Percentiles rank a stretch among this genome's conserved stretches.
Conservation (phyloP, 2,329 filamentous ascomycete species). For the Arachnopeziza araneosa region DNA sequence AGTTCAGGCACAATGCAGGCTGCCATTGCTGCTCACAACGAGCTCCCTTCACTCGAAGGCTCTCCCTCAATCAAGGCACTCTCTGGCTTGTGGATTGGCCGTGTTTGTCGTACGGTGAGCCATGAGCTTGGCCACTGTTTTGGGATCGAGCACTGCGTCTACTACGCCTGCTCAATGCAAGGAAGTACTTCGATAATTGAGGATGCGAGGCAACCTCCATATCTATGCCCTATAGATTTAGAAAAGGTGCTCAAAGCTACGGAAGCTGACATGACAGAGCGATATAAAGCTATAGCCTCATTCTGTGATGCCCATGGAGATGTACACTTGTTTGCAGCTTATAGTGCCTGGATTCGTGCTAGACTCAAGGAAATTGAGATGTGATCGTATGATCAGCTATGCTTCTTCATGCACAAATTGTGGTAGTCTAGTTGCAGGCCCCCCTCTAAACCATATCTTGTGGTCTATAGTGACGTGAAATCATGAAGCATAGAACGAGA, state of each 20-base stretch:
- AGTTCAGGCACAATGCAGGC: conserved; percentile 27
- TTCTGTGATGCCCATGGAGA: conserved; percentile 39
- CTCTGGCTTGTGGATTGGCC: conserved; percentile 50
- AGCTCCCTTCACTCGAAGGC: conserved; percentile 6
- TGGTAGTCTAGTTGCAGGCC: not conserved
- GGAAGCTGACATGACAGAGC: conserved; percentile 30
- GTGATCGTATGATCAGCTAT: not conserved
- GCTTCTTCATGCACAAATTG: not conserved
- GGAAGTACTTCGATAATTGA: conserved; percentile 50
- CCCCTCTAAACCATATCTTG: not conserved
- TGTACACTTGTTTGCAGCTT: conserved; percentile 42
- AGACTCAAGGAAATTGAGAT: conserved; percentile 18
- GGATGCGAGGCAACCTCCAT: conserved; percentile 57
- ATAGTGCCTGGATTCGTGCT: conserved; percentile 37
- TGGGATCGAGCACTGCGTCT: conserved; percentile 59
- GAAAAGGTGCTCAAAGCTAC: conserved; percentile 42
- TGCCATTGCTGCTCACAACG: conserved; percentile 29
- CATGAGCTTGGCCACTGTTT: conserved; percentile 67
- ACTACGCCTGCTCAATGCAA: conserved; percentile 62
- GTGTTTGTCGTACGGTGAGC: conserved; percentile 50
- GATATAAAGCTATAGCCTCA: conserved; percentile 35
- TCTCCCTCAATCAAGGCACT: conserved; percentile 25
- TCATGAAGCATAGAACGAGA: not conserved
- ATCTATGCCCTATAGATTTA: conserved; percentile 55
- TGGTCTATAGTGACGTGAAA: not conserved